phyloP scores from a whole-genome alignment of 75 land plant species.

The Cryptomeria japonica region DNA sequence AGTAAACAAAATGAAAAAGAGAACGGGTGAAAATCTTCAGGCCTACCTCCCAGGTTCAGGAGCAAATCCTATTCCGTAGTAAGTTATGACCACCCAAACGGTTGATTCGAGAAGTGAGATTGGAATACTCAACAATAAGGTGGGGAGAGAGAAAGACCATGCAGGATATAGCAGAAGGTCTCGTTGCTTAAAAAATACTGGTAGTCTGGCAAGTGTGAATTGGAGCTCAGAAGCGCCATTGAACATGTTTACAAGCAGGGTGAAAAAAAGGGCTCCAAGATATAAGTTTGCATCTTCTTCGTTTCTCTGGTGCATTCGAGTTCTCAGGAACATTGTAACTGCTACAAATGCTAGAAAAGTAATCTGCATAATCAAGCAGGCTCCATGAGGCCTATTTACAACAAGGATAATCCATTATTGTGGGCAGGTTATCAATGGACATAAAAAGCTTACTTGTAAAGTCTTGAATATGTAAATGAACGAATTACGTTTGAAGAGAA shows the following conservation, averaged over 20 bases:
- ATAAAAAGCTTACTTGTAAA: slow-evolving; percentile 14
- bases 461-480: slow-evolving; percentile 18
- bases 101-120: slow-evolving; percentile 27
- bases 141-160: too few relatives aligned
- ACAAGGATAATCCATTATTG: background rate
- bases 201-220: too few relatives aligned
- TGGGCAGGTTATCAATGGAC: background rate
- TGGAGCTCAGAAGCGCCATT: slow-evolving; percentile 22
- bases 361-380: slow-evolving; percentile 9
- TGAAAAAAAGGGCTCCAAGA: slow-evolving; percentile 25
- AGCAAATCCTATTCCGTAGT: slow-evolving; percentile 31
- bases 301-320: slow-evolving; percentile 16
- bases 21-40: background rate
- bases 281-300: slow-evolving; percentile 12
- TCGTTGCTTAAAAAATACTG: background rate
- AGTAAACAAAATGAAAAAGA: background rate
- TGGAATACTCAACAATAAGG: too few relatives aligned
- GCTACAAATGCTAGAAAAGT: slow-evolving; percentile 15
- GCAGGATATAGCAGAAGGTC: too few relatives aligned
- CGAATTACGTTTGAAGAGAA: slow-evolving; percentile 25
- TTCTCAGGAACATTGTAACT: slow-evolving; percentile 21
- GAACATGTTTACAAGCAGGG: slow-evolving; percentile 25
- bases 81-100: slow-evolving; percentile 19
- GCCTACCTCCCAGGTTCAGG: slow-evolving; percentile 26
- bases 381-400: background rate